Base-by-base conservation (phyloP, 1,284 basidiomycete genomes). In the Trametes polyzona region DNA sequence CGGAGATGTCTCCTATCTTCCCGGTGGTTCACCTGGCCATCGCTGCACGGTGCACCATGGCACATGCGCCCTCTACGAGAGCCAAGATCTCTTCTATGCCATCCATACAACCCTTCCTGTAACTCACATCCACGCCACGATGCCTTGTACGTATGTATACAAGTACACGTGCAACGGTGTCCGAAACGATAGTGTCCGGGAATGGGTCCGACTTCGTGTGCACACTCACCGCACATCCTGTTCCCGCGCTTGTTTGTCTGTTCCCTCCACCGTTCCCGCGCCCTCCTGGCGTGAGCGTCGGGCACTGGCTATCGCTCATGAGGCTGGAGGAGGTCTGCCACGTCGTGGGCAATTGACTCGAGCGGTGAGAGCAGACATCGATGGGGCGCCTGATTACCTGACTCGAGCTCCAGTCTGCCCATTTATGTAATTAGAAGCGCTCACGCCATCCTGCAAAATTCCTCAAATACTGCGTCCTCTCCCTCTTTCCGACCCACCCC, bases 361-460 rank as follows among this genome's bases (percentile, higher is more conserved):
- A 17, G 17, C 7, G 19, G 53, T 55, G 53, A 48, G 52, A 54
- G 51, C 27, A 26, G 30, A 51, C 42, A 60, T 61, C 59, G 57
- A 61, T 60, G 55, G 55, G 44, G 54, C 54, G 50, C 47, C 52
- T 50, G 59, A 61, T 63, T 58, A 54, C 57, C 54, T 39, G 56
- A 61, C 58, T 41, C 43, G 44, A 56, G 29, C 27, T 14, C 30
- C 47, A 43, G 26, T 17, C 26, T 27, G 52, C 49, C 55, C 55
- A 47, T 59, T 62, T 63, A 60, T 59, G 62, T 66, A 67, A 63
- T 63, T 56, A 58, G 44, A 52, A 54, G 54, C 65, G 60, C 62
- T 63, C 63, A 58, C 63, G 63, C 59, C 57, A 64, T 61, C 29
- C 43, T 43, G 33, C 44, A 55, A 62, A 59, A 60, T 57, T 50